Conservation (phyloP, 768 basidiomycete genomes). For the Leucosporidium scottii region DNA sequence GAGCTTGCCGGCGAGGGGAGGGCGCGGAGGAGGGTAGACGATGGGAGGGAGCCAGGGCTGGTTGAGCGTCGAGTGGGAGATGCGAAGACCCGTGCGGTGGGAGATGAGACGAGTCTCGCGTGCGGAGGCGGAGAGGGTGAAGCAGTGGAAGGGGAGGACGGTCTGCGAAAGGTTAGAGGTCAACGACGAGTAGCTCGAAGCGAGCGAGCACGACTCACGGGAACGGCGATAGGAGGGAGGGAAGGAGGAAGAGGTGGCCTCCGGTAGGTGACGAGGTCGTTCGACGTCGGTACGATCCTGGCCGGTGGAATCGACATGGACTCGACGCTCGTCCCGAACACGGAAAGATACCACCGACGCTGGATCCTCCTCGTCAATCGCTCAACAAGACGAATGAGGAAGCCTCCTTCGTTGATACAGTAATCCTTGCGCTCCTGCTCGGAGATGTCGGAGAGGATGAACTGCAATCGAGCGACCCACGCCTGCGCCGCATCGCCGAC, state of each 20-base stretch:
- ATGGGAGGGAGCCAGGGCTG: conserved; percentile 46
- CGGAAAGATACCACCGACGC: conserved; percentile 46
- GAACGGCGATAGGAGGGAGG: conserved; percentile 20
- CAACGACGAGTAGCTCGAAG: neutral
- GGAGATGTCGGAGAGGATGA: conserved; percentile 36
- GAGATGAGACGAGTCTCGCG: conserved; percentile 49
- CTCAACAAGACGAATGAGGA: conserved; percentile 49
- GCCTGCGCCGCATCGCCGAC: neutral
- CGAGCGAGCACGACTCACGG: conserved; percentile 1
- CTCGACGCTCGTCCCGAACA: conserved; percentile 7
- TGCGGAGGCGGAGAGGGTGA: conserved; percentile 48
- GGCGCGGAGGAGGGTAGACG: conserved; percentile 47
- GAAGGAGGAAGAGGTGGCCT: conserved; percentile 26
- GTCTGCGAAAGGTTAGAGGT: conserved; percentile 40
- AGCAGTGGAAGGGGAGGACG: conserved; percentile 52
- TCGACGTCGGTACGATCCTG: conserved; percentile 6
- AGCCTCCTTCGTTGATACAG: conserved; percentile 46
- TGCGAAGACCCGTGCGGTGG: conserved; percentile 49
- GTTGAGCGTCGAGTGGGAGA: conserved; percentile 46
- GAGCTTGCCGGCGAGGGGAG: conserved; percentile 42
- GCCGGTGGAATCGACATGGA: neutral
- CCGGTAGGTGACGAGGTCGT: conserved; percentile 3
- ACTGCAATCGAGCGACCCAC: conserved; percentile 1
- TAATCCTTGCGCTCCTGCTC: conserved; percentile 27
- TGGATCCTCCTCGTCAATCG: conserved; percentile 48